Conservation (phyloP, 345 rosid species). For the Populus davidiana region DNA sequence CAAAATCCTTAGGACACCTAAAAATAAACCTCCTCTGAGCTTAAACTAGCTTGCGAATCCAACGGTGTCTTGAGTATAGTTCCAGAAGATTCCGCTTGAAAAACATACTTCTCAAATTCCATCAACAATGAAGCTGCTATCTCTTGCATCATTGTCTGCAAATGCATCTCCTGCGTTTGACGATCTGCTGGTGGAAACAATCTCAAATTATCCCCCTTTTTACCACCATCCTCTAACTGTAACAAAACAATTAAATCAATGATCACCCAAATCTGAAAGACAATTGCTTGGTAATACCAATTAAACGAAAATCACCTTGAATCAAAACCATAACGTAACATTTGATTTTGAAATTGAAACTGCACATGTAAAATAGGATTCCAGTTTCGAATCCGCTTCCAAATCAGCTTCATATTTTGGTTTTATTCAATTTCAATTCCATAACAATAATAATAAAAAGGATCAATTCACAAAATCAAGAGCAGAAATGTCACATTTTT, state of each 20-base stretch:
- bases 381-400: background rate
- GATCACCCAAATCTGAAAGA: background rate
- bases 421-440: background rate
- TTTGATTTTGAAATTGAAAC: background rate
- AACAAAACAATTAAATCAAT: slow-evolving; percentile 17
- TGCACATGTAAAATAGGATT: background rate
- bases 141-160: slow-evolving; percentile 98
- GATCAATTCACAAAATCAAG: too few species aligned
- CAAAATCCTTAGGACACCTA: slow-evolving; percentile 83
- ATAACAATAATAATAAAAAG: too few species aligned
- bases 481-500: background rate
- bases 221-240: slow-evolving; percentile 80
- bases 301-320: background rate
- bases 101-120: slow-evolving; percentile 96
- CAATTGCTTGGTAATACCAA: background rate
- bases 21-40: slow-evolving; percentile 96
- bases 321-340: background rate
- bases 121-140: slow-evolving; percentile 81
- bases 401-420: background rate
- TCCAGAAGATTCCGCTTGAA: slow-evolving; percentile 85
- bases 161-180: slow-evolving; percentile 79
- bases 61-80: slow-evolving; percentile 92
- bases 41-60: slow-evolving; percentile 98
- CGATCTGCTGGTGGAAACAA: slow-evolving; percentile 91
- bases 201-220: slow-evolving; percentile 56